Percentiles rank a stretch among this genome's conserved stretches.
These are phyloP conservation scores for Colletotrichum brevisporum DNA, from an alignment of 2,329 filamentous ascomycete species.

Conservation along the genomic window DNA sequence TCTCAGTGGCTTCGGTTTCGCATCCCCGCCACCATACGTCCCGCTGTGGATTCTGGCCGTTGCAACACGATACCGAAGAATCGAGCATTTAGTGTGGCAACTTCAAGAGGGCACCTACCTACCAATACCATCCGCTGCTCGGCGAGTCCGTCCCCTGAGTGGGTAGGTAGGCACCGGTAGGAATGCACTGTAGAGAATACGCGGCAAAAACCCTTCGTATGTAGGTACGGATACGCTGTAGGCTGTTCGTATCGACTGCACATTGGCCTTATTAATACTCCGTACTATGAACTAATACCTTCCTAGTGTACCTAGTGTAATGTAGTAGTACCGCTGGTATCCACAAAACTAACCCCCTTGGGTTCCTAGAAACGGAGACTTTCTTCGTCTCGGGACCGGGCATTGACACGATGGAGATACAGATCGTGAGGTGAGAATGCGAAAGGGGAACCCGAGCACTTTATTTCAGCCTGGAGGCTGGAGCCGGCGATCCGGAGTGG, in stretches of 20 bases:
- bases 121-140: too few species aligned
- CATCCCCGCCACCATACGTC: conserved; percentile 15
- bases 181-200: too few species aligned
- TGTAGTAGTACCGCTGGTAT: background rate
- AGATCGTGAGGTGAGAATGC: conserved; percentile 20
- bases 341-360: conserved; percentile 15
- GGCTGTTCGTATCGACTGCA: conserved; percentile 5
- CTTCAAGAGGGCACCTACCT: conserved; percentile 6
- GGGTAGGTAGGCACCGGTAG: too few species aligned
- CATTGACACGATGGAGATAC: conserved; percentile 32
- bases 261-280: background rate
- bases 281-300: too few species aligned
- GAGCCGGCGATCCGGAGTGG: conserved; percentile 8
- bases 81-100: conserved; percentile 2
- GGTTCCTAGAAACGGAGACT: background rate
- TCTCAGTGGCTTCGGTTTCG: conserved; percentile 20
- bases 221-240: conserved; percentile 22
- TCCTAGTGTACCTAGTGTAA: too few species aligned
- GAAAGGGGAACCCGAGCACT: conserved; percentile 22
- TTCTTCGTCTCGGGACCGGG: conserved; percentile 30
- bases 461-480: conserved; percentile 19
- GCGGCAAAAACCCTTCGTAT: background rate
- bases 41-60: background rate
- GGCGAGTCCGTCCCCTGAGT: too few species aligned
- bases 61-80: conserved; percentile 16